These are phyloP conservation scores for Blastobotrys indianensis DNA, from an alignment of 1,139 yeast species.

Conservation along the genomic window DNA sequence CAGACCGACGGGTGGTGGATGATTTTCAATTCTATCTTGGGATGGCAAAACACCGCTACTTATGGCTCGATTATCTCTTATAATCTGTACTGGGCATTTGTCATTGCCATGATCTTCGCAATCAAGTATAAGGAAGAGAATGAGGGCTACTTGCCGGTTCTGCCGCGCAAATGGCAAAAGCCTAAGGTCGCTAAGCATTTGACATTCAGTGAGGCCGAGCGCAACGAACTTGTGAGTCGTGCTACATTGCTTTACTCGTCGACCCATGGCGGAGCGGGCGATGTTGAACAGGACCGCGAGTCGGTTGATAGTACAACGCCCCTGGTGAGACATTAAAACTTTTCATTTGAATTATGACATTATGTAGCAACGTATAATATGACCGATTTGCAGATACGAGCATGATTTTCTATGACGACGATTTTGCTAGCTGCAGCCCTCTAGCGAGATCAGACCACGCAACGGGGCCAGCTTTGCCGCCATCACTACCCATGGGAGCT, in stretches of 20 bases:
- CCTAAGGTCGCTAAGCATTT: conserved; percentile 9
- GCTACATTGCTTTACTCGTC: conserved; percentile 20
- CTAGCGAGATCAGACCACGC: conserved; percentile 17
- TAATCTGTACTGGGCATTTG: conserved; percentile 71
- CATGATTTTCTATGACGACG: background rate
- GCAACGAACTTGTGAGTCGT: conserved; percentile 18
- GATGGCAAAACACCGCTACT: conserved; percentile 92
- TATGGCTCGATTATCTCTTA: conserved; percentile 80
- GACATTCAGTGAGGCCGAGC: conserved; percentile 14
- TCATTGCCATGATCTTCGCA: conserved; percentile 49
- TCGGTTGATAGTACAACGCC: conserved; percentile 24
- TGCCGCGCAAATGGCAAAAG: conserved; percentile 21
- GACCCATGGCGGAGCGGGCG: conserved; percentile 1
- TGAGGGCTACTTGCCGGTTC: conserved; percentile 49
- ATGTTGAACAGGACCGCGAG: conserved; percentile 9
- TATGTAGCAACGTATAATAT: background rate
- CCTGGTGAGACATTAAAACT: conserved; percentile 14
- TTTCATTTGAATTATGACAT: background rate
- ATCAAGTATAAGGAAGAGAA: conserved; percentile 68
- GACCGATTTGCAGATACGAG: background rate
- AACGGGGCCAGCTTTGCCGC: conserved; percentile 6
- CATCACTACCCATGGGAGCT: conserved; percentile 11
- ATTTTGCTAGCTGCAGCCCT: conserved; percentile 4
- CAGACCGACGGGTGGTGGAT: conserved; percentile 88
- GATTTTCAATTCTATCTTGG: conserved; percentile 77